Conservation (phyloP, 1,284 basidiomycete species). For the Fomitopsis schrenkii region DNA sequence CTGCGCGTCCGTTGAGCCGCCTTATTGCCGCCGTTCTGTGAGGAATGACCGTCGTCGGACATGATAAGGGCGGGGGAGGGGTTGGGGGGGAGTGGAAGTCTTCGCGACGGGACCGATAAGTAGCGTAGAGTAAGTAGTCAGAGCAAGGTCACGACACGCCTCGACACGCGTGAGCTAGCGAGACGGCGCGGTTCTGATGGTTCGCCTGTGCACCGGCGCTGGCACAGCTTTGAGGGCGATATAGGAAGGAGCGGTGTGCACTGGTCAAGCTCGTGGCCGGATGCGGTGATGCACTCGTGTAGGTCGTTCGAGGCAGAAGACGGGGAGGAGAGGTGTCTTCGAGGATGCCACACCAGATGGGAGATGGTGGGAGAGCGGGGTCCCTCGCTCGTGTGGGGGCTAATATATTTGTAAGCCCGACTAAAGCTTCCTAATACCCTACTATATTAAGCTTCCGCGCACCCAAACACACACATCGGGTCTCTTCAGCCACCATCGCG, state of each 20-base stretch:
- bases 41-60: neutral
- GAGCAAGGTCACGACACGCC: neutral
- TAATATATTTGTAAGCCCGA: slow-evolving; percentile 1
- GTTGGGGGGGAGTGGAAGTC: neutral
- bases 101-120: neutral
- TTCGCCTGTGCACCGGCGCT: neutral
- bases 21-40: neutral
- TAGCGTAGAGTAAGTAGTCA: neutral
- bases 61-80: neutral
- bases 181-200: neutral
- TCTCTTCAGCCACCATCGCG: neutral
- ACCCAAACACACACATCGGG: neutral
- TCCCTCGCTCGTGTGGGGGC: neutral
- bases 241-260: neutral
- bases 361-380: neutral
- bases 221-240: neutral
- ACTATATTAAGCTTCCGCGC: slow-evolving; percentile 1
- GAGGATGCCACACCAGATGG: neutral
- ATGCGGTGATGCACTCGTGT: neutral
- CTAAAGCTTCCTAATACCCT: neutral
- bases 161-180: neutral
- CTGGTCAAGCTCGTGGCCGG: neutral
- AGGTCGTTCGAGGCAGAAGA: neutral
- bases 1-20: slow-evolving; percentile 68
- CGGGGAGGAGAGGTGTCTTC: neutral